These are phyloP conservation scores for Petunia axillaris DNA, from an alignment of 257 asterid genomes.

Conservation along the genomic window DNA sequence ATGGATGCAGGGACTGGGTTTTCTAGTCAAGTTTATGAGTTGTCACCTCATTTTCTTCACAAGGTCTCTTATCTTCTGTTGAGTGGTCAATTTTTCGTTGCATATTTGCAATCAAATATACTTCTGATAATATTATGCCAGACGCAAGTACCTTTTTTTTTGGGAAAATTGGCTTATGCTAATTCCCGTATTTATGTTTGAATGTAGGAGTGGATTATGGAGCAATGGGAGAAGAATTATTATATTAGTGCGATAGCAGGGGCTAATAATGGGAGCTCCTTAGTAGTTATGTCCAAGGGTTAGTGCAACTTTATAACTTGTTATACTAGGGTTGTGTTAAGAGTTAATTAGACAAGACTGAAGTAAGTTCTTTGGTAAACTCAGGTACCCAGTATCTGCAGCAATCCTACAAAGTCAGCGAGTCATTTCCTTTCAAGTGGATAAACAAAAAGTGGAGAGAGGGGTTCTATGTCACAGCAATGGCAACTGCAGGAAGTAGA, in stretches of 20 bases:
- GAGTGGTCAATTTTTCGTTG: conserved; percentile 11
- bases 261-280: conserved; percentile 63
- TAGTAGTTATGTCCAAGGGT: conserved; percentile 76
- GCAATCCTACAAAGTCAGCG: conserved; percentile 75
- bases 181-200: conserved; percentile 17
- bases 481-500: conserved; percentile 70
- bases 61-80: conserved; percentile 40
- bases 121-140: background rate
- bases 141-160: background rate
- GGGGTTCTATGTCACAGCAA: conserved; percentile 65
- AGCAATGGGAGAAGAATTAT: conserved; percentile 67
- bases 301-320: conserved; percentile 24
- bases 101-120: background rate
- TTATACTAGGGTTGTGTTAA: background rate
- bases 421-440: conserved; percentile 80
- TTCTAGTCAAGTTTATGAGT: conserved; percentile 49
- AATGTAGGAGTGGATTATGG: conserved; percentile 69
- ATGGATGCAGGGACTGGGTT: conserved; percentile 73
- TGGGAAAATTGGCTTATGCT: background rate
- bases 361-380: conserved; percentile 1
- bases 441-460: conserved; percentile 73
- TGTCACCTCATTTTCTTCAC: conserved; percentile 52
- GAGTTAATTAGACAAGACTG: background rate
- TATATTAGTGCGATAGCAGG: conserved; percentile 70
- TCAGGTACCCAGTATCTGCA: conserved; percentile 65